Evolutionary conservation across 1,284 basidiomycete species (phyloP).

Genomic region (Trametes polyzona): DNA sequence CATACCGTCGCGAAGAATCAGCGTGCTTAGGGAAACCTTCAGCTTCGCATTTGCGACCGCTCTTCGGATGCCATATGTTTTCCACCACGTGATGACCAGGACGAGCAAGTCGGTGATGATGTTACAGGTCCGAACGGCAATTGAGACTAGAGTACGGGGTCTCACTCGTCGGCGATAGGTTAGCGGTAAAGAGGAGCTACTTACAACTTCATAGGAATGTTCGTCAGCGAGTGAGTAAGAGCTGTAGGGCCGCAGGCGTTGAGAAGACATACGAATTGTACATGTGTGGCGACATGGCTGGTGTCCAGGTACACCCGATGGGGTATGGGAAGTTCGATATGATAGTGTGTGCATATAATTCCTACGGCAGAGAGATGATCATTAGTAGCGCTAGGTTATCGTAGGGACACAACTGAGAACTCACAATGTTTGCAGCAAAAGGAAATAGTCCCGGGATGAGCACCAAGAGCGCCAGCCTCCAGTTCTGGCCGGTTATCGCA

Average conservation of each 20-base stretch:
- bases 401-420: too few relatives aligned
- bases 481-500: constrained; percentile 3
- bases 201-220: background rate
- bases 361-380: background rate
- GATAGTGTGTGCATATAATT: background rate
- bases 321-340: background rate
- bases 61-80: constrained; percentile 9
- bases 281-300: background rate
- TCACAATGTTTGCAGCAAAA: constrained; percentile 12
- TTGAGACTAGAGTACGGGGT: background rate
- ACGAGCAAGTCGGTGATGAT: constrained; percentile 13
- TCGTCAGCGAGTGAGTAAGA: background rate
- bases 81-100: constrained; percentile 14
- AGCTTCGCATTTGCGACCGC: constrained; percentile 3
- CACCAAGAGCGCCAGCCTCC: constrained; percentile 1
- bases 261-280: background rate
- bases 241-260: background rate
- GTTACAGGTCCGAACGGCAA: constrained; percentile 5
- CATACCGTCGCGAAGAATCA: constrained; percentile 16
- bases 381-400: too few relatives aligned
- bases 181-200: background rate
- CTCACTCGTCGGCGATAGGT: background rate
- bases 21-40: constrained; percentile 3
- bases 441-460: constrained; percentile 1
- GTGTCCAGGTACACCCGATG: background rate